A percentile compares a stretch with the other conserved stretches of the same genome.
Conservation (phyloP, 768 basidiomycete species). For the Calocybe cyanea region DNA sequence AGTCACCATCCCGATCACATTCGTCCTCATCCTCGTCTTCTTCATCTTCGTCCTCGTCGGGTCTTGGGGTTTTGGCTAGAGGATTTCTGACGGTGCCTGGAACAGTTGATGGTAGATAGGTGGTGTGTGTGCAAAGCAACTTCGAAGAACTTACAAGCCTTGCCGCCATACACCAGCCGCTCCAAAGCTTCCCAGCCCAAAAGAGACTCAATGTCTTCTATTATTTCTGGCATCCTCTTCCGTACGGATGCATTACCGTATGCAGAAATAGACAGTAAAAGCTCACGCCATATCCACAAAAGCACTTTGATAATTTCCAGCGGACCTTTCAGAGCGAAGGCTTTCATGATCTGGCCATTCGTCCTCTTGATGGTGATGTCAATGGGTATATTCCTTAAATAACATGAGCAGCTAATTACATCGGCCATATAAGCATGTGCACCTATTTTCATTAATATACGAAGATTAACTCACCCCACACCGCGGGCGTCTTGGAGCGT, state of each 20-base stretch:
- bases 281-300: slow-evolving; percentile 69
- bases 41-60: slow-evolving; percentile 16
- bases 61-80: slow-evolving; percentile 1
- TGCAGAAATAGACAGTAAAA: slow-evolving; percentile 55
- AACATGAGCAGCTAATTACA: slow-evolving; percentile 56
- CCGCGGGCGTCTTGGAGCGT: slow-evolving; percentile 35
- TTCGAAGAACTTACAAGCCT: slow-evolving; percentile 35
- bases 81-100: too few relatives aligned
- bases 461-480: slow-evolving; percentile 27
- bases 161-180: slow-evolving; percentile 52
- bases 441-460: neutral
- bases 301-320: slow-evolving; percentile 41
- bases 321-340: slow-evolving; percentile 45
- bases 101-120: too few relatives aligned
- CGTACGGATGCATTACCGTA: slow-evolving; percentile 22
- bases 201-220: slow-evolving; percentile 51
- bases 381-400: slow-evolving; percentile 42
- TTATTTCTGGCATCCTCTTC: slow-evolving; percentile 44
- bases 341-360: slow-evolving; percentile 40
- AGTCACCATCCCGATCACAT: slow-evolving; percentile 5
- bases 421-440: neutral
- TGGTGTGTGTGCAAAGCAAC: slow-evolving; percentile 3
- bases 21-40: slow-evolving; percentile 31
- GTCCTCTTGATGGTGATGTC: slow-evolving; percentile 41
- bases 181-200: slow-evolving; percentile 52